Conservation (phyloP, 768 basidiomycete genomes). For the Cantharellus anzutake region DNA sequence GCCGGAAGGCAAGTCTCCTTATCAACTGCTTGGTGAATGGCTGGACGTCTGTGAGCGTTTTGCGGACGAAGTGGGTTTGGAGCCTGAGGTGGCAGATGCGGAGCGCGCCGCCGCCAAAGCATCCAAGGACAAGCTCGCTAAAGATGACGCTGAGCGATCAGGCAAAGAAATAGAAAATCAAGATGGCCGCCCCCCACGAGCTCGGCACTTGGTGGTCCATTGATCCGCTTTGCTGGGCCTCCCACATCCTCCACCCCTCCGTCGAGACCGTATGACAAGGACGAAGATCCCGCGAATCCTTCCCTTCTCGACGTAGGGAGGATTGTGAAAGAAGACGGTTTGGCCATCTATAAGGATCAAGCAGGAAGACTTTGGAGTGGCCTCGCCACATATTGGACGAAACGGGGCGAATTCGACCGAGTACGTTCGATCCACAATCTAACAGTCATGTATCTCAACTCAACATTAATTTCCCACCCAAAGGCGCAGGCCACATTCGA, state of each 20-base stretch:
- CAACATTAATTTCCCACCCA: background rate
- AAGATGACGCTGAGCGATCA: constrained; percentile 25
- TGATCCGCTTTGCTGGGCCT: constrained; percentile 56
- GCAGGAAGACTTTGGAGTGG: constrained; percentile 93
- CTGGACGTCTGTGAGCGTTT: constrained; percentile 79
- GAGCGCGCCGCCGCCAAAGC: constrained; percentile 34
- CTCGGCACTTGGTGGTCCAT: no score
- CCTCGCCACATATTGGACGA: constrained; percentile 95
- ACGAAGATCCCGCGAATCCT: constrained; percentile 57
- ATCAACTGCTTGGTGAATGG: constrained; percentile 84
- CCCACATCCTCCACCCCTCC: constrained; percentile 24
- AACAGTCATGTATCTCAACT: background rate
- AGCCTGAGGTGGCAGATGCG: constrained; percentile 49
- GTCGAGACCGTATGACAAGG: constrained; percentile 44
- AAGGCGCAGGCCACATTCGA: constrained; percentile 77
- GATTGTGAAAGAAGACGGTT: constrained; percentile 71
- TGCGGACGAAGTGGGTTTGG: constrained; percentile 83
- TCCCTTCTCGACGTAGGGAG: constrained; percentile 69
- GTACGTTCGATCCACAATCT: constrained; percentile 4
- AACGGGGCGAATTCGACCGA: constrained; percentile 80
- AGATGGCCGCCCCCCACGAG: constrained; percentile 14
- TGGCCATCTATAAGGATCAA: constrained; percentile 84
- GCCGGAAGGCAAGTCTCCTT: constrained; percentile 86
- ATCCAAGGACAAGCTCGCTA: constrained; percentile 29
- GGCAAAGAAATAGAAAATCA: constrained; percentile 8